Evolutionary conservation across 1,284 basidiomycete genomes (phyloP), one percentile per base, ranked within the genome.

Genomic region (Papiliotrema terrestris): DNA sequence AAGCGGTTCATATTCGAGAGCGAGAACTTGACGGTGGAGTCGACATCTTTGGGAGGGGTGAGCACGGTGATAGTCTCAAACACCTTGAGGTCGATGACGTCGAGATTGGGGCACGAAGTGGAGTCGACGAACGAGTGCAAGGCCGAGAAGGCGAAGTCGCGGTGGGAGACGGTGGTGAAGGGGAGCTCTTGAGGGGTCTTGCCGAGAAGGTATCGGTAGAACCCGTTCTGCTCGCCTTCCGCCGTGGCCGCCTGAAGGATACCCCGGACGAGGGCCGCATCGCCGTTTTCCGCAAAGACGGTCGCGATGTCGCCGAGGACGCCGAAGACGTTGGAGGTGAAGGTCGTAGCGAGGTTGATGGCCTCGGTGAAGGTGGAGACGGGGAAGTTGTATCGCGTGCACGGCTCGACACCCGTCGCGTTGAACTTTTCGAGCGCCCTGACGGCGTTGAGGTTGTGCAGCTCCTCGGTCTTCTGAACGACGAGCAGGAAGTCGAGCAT

Each of bases 61-160:
- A 49, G 32, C 9, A 49, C 32, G 8, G n/a, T 29, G 37, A 49
- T 25, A 8, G 8, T 25, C 11, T 38, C 35, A 29, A 37, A 49
- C 9, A 37, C 20, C 17, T 49, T 49, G n/a, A 49, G 48, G 17
- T 19, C 20, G 8, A 37, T 49, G 17, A 20, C 22, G 36, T 26
- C 20, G 48, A 49, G 48, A 26, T 49, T 32, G 37, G 48, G 48
- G 36, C 48, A 49, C 11, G 48, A 49, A 14, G 48, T 20, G 48
- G 39, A 15, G 19, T 49, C 48, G 37, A 49, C 48, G 25, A 37
- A 39, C 20, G 22, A 22, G 4, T 20, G 29, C n/a, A 38, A 11
- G 20, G 17, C 17, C 3, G 29, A 20, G 29, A 49, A 38, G 37
- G 48, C 48, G 48, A 49, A 38, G 25, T 49, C 36, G n/a, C 48